A percentile compares a stretch with the other conserved stretches of the same genome.
Conservation (phyloP, 1,139 yeast genomes). For the Debaryomyces sp. region DNA sequence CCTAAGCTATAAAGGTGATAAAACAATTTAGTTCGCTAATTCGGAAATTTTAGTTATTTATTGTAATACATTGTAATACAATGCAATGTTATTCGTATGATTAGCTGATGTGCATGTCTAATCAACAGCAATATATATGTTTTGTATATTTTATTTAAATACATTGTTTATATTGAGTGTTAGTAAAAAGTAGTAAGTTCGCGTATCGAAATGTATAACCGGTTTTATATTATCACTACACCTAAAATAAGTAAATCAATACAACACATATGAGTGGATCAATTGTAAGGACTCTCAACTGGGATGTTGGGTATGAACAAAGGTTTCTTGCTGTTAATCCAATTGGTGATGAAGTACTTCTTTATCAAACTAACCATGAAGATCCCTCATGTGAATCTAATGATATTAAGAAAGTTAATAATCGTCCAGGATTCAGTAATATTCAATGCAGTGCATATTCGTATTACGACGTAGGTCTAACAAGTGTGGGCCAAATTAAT, state of each 20-base stretch:
- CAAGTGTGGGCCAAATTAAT: constrained; percentile 73
- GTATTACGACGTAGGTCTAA: constrained; percentile 54
- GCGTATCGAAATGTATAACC: background rate
- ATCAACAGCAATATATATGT: background rate
- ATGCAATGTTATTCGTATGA: background rate
- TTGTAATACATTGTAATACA: background rate
- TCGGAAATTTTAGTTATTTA: background rate
- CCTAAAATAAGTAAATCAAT: background rate
- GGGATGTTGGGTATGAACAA: constrained; percentile 61
- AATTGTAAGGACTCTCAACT: constrained; percentile 57
- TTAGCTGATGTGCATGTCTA: background rate
- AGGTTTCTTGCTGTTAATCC: constrained; percentile 67
- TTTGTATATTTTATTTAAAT: background rate
- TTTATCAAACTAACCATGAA: constrained; percentile 57
- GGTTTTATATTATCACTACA: background rate
- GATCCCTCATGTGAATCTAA: constrained; percentile 37
- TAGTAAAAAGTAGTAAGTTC: background rate
- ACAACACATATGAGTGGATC: constrained; percentile 51
- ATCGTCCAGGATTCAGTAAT: constrained; percentile 67
- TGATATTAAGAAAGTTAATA: constrained; percentile 49
- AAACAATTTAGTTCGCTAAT: constrained; percentile 1
- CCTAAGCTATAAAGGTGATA: background rate
- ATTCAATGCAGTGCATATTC: constrained; percentile 76
- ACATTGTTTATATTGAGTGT: background rate
- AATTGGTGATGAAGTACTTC: constrained; percentile 64